A percentile compares a stretch with the other conserved stretches of the same genome.
Conservation (phyloP, 352 stramenopile species). For the Saprolegnia diclina region DNA sequence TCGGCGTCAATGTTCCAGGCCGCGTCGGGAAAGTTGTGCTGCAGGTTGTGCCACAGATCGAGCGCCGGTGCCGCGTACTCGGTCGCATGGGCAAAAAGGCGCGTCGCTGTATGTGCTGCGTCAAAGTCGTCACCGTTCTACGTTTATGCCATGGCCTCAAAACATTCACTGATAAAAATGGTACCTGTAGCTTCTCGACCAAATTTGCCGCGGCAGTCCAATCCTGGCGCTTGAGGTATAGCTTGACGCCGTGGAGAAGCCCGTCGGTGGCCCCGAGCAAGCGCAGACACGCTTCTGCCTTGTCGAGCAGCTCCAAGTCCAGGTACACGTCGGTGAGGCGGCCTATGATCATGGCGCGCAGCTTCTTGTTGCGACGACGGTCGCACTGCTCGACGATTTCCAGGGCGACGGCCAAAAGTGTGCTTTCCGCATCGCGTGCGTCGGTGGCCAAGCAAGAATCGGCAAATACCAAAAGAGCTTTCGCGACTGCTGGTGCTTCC, state of each 20-base stretch:
- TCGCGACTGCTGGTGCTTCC: neutral
- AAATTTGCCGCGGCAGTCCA: neutral
- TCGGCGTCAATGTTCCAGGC: constrained; percentile 14
- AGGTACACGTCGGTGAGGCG: constrained; percentile 15
- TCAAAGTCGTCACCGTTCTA: neutral
- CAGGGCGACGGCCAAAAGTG: constrained; percentile 1
- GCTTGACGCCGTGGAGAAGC: constrained; percentile 9
- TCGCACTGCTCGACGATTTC: constrained; percentile 11
- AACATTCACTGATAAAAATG: neutral
- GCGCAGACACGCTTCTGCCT: constrained; percentile 12
- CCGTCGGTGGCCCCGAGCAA: neutral
- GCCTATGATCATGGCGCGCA: neutral
- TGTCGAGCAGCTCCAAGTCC: constrained; percentile 5
- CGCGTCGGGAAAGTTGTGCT: constrained; percentile 19
- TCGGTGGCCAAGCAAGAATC: neutral
- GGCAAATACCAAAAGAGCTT: neutral
- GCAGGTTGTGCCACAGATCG: constrained; percentile 1
- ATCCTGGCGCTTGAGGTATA: neutral
- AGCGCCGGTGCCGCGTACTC: neutral
- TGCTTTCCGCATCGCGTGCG: neutral
- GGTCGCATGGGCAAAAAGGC: neutral
- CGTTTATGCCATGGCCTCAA: neutral
- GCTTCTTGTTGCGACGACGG: constrained; percentile 9
- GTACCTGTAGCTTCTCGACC: neutral
- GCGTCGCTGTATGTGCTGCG: neutral